Evolutionary conservation across 768 basidiomycete species (phyloP), one percentile per base, ranked within the genome.

Genomic region (Terana coerulea): DNA sequence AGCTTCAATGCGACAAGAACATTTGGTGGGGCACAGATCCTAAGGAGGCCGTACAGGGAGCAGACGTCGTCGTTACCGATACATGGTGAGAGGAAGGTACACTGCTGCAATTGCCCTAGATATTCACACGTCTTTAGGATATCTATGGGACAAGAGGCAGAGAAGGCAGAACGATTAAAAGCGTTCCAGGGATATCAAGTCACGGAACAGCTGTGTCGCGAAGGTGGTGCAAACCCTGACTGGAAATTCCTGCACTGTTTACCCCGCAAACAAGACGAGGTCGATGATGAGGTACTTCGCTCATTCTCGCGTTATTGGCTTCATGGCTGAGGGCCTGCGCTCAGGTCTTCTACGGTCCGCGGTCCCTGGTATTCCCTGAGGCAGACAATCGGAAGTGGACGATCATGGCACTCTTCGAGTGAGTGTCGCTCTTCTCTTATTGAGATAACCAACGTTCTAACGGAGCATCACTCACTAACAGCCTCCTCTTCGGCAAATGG

Each of bases 301-400:
- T 22, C 17, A 44, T 33, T 47, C 25, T 35, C 25, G 52, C 53
- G 51, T 39, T 26, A 43, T 40, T 36, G 24, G 28, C 40, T 42
- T 31, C 34, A 49, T 31, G 54, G 52, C 30, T 35, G 9, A 9
- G n/a, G 17, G 26, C 19, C 42, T 47, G 21, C 56, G 10, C 24
- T 30, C 54, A 89, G 88, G 88, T 98, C 15, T 98, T 98, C 67
- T 97, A 98, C 64, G 91, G 94, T 7, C 81, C 86, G 31, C 84
- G 94, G 40, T 93, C 90, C 14, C 80, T 97, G 39, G 95, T 88
- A 11, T 99, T 94, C 79, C 86, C 82, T 14, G 94, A 94, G 69
- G 86, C 93, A 0, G 95, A 98, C 72, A 99, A 99, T 73, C 81
- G 95, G 52, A 95, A 94, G 67, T 95, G 93, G 95, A 94, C 94